Percentiles rank a stretch among this genome's conserved stretches.
Conservation (phyloP, 495 filamentous ascomycete species). For the Trichoderma asperelloides region DNA sequence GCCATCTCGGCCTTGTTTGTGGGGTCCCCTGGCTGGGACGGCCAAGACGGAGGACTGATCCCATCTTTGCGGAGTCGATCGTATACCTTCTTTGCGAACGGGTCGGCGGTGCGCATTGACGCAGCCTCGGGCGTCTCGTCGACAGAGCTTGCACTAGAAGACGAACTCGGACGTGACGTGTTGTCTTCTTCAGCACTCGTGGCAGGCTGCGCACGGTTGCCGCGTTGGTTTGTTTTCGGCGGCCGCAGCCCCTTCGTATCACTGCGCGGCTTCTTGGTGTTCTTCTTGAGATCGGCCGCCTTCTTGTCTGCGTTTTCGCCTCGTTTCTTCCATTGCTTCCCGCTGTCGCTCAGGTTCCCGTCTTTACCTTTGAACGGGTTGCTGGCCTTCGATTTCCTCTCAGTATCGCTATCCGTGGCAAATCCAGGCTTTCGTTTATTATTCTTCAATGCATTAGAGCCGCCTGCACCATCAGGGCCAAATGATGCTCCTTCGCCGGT, state of each 20-base stretch:
- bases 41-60: constrained; percentile 38
- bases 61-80: constrained; percentile 32
- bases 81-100: constrained; percentile 31
- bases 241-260: not conserved
- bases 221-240: not conserved
- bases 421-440: constrained; percentile 4
- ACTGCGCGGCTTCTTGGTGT: not conserved
- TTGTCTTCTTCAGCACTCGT: not conserved
- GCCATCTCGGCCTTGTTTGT: constrained; percentile 33
- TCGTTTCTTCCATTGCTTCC: constrained; percentile 6
- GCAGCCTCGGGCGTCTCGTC: not conserved
- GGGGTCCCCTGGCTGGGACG: constrained; percentile 29
- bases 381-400: not conserved
- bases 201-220: not conserved
- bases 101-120: constrained; percentile 14
- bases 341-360: constrained; percentile 6
- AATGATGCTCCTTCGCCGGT: constrained; percentile 2
- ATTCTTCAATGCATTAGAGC: not conserved
- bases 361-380: constrained; percentile 4
- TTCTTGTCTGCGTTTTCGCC: not conserved
- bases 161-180: constrained; percentile 2
- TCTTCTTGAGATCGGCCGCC: not conserved
- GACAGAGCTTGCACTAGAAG: constrained; percentile 7
- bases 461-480: not conserved
- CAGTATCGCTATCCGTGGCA: not conserved